Base-by-base conservation (phyloP, 352 stramenopile species). In the Globisporangium canariense region DNA sequence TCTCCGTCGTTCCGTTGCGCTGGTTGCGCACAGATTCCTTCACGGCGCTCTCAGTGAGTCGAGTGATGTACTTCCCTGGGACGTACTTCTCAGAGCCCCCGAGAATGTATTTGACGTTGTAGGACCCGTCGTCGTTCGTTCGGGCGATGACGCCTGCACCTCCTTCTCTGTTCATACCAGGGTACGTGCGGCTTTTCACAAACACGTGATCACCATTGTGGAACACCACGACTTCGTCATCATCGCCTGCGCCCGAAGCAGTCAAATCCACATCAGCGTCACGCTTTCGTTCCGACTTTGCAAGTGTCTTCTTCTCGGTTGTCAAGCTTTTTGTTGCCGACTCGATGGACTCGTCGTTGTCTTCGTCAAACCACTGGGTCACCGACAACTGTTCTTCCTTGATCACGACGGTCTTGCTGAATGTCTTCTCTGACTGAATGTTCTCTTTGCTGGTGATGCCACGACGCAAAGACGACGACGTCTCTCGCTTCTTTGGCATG, bases 91-190 rank as follows among this genome's bases (percentile, higher is more conserved):
- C 87, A 18, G 71, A 77, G 0, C 87, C 85, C 18, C 87, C 87
- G 11, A 96, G 71, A 47, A 96, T 64, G 65, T 93, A 96, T 73
- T 96, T 96, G 62, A 96, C 74, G 58, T 88, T 77, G 71, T 93
- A 93, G 16, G 81, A 82, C 52, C 75, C 79, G 49, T 93, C 85
- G 9, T 81, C 78, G 60, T 91, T 89, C 34, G 67, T 65, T 8
- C 70, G 58, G 45, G 70, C 56, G 14, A 96, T 69, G 34, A 78
- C 74, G 2, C 65, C 87, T 13, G 81, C 82, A 25, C 87, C 87
- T 36, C 87, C 87, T 34, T 79, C 67, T 47, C 88, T 88, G 75
- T 96, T 96, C 50, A 96, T 85, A 13, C 87, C 87, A 36, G 85
- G 87, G 38, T 78, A 75, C 52, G 85, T 93, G 14, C 86, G 82